Evolutionary conservation across 1,284 basidiomycete species (phyloP).

Genomic region (Coniferiporia weirii): DNA sequence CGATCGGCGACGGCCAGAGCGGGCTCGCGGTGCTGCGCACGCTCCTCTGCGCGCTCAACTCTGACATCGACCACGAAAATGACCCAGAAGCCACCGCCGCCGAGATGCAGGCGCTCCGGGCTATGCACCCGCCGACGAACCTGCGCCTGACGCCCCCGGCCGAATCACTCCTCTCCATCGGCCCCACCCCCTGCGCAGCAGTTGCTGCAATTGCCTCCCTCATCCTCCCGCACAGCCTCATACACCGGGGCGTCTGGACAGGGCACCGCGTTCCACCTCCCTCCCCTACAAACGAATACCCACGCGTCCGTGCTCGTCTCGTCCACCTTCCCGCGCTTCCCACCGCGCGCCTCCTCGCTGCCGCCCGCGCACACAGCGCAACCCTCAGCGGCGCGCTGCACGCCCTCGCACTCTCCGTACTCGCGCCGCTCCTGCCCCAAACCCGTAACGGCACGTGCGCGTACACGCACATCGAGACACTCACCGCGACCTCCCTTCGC

Average conservation of each 20-base stretch:
- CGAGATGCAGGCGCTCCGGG: neutral
- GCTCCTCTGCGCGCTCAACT: constrained; percentile 31
- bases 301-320: constrained; percentile 21
- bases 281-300: neutral
- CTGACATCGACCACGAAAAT: neutral
- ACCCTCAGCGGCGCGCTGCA: constrained; percentile 34
- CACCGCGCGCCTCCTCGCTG: constrained; percentile 23
- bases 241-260: constrained; percentile 30
- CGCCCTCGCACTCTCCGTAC: constrained; percentile 25
- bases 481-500: constrained; percentile 35
- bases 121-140: constrained; percentile 14
- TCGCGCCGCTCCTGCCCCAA: constrained; percentile 27
- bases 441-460: neutral
- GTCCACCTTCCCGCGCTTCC: constrained; percentile 26
- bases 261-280: constrained; percentile 22
- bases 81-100: neutral
- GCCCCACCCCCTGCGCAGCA: constrained; percentile 28
- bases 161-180: constrained; percentile 29
- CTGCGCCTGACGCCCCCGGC: constrained; percentile 27
- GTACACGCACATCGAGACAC: constrained; percentile 26
- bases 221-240: constrained; percentile 29
- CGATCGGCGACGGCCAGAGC: constrained; percentile 38
- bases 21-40: constrained; percentile 34
- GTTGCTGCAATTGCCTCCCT: constrained; percentile 23
- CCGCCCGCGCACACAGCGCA: constrained; percentile 30